Conservation (phyloP, 306 rosid species). For the Rosa lucieae region DNA sequence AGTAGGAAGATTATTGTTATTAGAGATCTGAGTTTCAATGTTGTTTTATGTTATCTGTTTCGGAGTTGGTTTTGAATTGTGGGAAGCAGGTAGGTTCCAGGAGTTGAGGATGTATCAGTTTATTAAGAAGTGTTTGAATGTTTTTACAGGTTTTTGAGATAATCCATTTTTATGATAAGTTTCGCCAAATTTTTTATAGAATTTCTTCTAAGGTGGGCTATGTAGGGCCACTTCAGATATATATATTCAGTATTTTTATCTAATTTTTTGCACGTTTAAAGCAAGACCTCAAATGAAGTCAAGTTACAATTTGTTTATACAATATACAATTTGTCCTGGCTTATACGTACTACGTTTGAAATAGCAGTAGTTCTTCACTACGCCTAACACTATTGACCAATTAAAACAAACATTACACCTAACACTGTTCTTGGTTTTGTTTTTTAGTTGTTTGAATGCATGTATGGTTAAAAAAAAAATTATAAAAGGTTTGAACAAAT, state of each 20-base stretch:
- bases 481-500: conserved; percentile 1
- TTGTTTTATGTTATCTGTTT: no score
- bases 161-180: no score
- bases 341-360: background rate
- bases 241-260: background rate
- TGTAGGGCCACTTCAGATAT: no score
- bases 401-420: background rate
- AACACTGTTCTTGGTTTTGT: background rate
- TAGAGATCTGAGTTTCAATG: no score
- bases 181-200: no score
- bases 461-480: background rate
- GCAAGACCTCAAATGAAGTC: background rate
- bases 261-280: background rate
- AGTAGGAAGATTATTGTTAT: no score
- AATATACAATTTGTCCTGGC: background rate
- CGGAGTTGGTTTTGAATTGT: no score
- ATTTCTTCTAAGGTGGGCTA: no score
- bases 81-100: no score
- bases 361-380: background rate
- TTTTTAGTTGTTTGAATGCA: background rate
- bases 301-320: background rate
- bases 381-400: background rate
- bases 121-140: no score
- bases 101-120: no score
- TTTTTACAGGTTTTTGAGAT: no score